phyloP scores from a whole-genome alignment of 2,329 filamentous ascomycete genomes.

The Alternaria metachromatica region DNA sequence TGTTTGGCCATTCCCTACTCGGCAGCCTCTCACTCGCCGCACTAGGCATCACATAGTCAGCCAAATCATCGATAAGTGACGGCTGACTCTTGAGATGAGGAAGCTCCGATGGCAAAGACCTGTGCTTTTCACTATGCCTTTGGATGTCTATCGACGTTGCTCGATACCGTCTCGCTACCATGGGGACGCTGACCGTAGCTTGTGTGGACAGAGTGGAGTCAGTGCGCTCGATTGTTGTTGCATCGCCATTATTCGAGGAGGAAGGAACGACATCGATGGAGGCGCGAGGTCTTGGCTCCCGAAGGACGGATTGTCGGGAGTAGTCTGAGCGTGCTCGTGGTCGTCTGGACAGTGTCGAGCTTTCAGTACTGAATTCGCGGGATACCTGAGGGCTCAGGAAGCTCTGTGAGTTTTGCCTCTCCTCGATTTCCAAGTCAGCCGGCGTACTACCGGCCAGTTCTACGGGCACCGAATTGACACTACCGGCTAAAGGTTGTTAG shows the following conservation, averaged over 20 bases:
- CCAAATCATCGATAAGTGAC: slow-evolving; percentile 35
- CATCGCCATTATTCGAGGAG: slow-evolving; percentile 20
- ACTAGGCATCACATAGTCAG: slow-evolving; percentile 24
- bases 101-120: slow-evolving; percentile 26
- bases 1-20: neutral
- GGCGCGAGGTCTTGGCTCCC: neutral
- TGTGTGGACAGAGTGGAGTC: slow-evolving; percentile 24
- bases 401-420: slow-evolving; percentile 18
- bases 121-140: slow-evolving; percentile 18
- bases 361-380: neutral
- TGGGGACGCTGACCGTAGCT: slow-evolving; percentile 17
- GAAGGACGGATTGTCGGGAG: neutral
- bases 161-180: slow-evolving; percentile 23
- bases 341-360: neutral
- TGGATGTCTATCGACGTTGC: slow-evolving; percentile 25
- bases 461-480: slow-evolving; percentile 23
- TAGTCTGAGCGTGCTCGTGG: slow-evolving; percentile 6
- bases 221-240: slow-evolving; percentile 20
- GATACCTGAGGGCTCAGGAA: slow-evolving; percentile 2
- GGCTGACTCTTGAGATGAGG: slow-evolving; percentile 25
- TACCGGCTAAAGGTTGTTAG: slow-evolving; percentile 18
- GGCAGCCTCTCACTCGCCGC: slow-evolving; percentile 9
- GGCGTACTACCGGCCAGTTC: slow-evolving; percentile 41
- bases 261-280: slow-evolving; percentile 3
- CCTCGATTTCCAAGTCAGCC: slow-evolving; percentile 21